Base-by-base conservation (phyloP, 805 yeast genomes). In the Yarrowia divulgata region DNA sequence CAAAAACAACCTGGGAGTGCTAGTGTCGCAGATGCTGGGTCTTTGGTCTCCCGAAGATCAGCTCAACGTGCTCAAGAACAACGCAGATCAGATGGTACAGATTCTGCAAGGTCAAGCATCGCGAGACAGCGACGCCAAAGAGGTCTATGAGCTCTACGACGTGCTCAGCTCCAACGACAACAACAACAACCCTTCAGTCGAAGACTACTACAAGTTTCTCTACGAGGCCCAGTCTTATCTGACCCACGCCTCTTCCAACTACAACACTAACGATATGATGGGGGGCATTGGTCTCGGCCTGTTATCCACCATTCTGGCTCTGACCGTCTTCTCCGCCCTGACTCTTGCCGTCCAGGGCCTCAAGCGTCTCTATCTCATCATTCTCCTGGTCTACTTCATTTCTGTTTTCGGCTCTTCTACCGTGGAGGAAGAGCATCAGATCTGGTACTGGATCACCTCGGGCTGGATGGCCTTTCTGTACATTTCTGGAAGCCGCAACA, bases 341-440 rank as follows among this genome's bases (percentile, higher is more conserved):
- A 66, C 67, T 14, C 42, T 49, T 45, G 70, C 55, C n/a, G 58
- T 40, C 32, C 54, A 62, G 67, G 73, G 66, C 40, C 68, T 70
- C 37, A 71, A 69, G 13, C 37, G 73, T 6, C 72, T 70, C 12
- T 74, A 74, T 39, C 77, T 74, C 19, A 64, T 69, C 69, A 75
- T 75, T 73, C 57, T 80, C 19, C 52, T 83, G 48, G 58, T 81
- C 0, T 83, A 88, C 68, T 84, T 88, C 2, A 45, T 81, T 0
- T 83, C 91, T 0, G 83, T 89, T 72, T 91, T 93, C 79, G 97
- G 93, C 12, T 91, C 96, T 71, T 93, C 97, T 35, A 82, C 93
- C 69, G 90, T 95, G 18, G 99, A 95, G 75, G 99, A 95, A 77
- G 99, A 95, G 75, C 97, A 95, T 75, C 97, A 93, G 75, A 77